Conservation (phyloP, 768 basidiomycete species). For the Phallus indusiatus region DNA sequence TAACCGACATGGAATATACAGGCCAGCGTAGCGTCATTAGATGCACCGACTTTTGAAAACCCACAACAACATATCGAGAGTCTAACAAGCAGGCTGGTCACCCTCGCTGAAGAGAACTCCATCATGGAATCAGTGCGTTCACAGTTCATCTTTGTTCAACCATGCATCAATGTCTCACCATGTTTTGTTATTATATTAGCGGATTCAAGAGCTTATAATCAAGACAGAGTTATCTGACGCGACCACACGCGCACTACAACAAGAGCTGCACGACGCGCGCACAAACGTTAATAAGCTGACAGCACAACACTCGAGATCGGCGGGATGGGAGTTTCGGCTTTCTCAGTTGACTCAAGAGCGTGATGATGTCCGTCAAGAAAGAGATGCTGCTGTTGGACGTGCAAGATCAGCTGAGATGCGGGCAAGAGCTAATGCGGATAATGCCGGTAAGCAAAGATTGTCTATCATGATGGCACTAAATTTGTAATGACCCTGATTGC, state of each 20-base stretch:
- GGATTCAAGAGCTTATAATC: conserved; percentile 62
- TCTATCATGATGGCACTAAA: too few species aligned
- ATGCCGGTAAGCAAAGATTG: conserved; percentile 57
- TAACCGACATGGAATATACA: neutral
- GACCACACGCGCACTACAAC: conserved; percentile 62
- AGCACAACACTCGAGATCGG: conserved; percentile 57
- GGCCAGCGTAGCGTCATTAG: neutral
- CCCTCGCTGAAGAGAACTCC: too few species aligned
- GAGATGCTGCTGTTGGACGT: too few species aligned
- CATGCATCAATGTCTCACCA: neutral
- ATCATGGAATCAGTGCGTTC: conserved; percentile 47
- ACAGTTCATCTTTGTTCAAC: neutral
- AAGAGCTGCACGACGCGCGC: conserved; percentile 69
- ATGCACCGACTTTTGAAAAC: neutral
- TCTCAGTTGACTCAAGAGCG: conserved; percentile 59
- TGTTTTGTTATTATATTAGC: too few species aligned
- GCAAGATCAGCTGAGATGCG: conserved; percentile 62
- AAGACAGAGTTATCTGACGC: conserved; percentile 77
- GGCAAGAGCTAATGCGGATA: conserved; percentile 54
- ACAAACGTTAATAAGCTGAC: conserved; percentile 56
- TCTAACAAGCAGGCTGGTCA: conserved; percentile 26
- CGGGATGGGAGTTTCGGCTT: conserved; percentile 62
- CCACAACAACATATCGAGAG: conserved; percentile 18
- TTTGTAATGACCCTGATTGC: too few species aligned
- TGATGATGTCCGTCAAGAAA: conserved; percentile 57